Percentiles rank a stretch among this genome's conserved stretches.
These are phyloP conservation scores for Leishmania tropica DNA, from an alignment of 208 protist species.

Conservation along the genomic window DNA sequence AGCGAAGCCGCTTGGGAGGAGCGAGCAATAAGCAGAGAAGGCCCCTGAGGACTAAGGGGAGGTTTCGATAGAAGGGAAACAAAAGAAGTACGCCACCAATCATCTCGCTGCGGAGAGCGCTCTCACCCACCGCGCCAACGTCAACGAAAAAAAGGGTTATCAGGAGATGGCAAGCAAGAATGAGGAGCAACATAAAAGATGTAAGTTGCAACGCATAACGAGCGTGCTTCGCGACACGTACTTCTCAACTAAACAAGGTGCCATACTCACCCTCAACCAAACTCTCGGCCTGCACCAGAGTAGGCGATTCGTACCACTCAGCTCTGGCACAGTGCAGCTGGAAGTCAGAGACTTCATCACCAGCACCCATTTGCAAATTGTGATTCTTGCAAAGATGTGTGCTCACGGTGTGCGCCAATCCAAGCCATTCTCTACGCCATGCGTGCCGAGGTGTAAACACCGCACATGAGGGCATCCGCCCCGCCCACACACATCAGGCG, in stretches of 20 bases:
- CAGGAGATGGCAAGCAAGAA: background rate
- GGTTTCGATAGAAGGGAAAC: background rate
- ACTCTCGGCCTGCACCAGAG: background rate
- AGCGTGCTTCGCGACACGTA: background rate
- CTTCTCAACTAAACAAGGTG: background rate
- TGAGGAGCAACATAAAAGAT: too few species aligned
- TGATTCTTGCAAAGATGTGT: background rate
- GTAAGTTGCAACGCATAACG: background rate
- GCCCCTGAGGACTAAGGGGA: background rate
- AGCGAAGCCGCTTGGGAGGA: background rate
- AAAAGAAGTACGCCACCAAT: background rate
- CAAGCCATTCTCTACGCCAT: background rate
- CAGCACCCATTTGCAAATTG: background rate
- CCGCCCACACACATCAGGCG: background rate
- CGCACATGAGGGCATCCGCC: background rate
- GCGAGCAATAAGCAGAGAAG: background rate
- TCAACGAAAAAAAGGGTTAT: background rate
- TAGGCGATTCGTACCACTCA: background rate
- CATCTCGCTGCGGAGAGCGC: background rate
- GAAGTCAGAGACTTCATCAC: background rate
- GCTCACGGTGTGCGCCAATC: background rate
- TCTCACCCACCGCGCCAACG: background rate
- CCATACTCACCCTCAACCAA: background rate
- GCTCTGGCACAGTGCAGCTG: background rate
- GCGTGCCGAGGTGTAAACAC: background rate